Percentiles rank a stretch among this genome's conserved stretches.
Evolutionary conservation across 768 basidiomycete species (phyloP).

Genomic region (Macrolepiota dolichaula): DNA sequence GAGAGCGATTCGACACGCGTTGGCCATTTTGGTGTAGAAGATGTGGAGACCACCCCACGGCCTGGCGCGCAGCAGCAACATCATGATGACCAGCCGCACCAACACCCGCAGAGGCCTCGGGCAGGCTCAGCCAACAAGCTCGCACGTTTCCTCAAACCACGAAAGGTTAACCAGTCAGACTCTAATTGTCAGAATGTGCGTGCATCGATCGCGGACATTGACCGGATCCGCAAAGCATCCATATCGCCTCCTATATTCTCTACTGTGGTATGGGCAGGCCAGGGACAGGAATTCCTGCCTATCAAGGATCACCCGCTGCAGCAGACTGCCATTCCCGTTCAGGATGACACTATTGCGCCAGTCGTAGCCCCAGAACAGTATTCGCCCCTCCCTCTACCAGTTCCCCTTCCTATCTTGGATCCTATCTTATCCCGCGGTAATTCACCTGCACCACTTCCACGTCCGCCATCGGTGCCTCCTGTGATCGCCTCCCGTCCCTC

Average conservation of each 20-base stretch:
- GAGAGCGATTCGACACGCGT: conserved; percentile 14
- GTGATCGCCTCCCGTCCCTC: conserved; percentile 5
- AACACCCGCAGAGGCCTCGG: neutral
- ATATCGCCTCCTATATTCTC: conserved; percentile 22
- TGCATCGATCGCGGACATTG: conserved; percentile 5
- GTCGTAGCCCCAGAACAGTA: neutral
- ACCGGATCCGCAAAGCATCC: conserved; percentile 18
- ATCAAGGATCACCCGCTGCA: conserved; percentile 12
- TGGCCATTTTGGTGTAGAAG: neutral
- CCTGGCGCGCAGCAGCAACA: conserved; percentile 5
- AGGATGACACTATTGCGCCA: neutral
- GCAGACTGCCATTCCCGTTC: conserved; percentile 4
- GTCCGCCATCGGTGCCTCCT: neutral
- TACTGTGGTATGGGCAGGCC: conserved; percentile 15
- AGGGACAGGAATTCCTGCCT: conserved; percentile 11
- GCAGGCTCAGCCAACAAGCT: conserved; percentile 9
- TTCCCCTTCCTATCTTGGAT: neutral
- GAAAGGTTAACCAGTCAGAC: neutral
- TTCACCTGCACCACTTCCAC: neutral
- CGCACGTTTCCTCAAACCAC: conserved; percentile 15
- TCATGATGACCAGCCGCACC: neutral
- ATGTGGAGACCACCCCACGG: conserved; percentile 4
- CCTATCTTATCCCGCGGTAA: neutral
- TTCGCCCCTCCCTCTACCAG: neutral
- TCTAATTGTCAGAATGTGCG: conserved; percentile 2